Evolutionary conservation across 2,329 filamentous ascomycete genomes (phyloP).

Genomic region (Knufia fluminis): DNA sequence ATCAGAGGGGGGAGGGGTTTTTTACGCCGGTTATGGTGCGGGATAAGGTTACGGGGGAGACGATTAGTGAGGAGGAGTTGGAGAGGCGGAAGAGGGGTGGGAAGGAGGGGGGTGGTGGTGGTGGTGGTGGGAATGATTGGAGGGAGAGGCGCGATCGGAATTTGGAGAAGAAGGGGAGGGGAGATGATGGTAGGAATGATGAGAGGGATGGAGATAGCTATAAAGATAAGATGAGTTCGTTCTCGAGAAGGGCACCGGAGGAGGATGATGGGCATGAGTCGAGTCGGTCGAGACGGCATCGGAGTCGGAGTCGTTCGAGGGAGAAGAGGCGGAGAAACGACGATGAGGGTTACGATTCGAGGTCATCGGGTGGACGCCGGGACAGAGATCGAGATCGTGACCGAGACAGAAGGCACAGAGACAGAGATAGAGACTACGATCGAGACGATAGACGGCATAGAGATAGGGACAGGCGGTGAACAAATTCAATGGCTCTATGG

Average conservation of each 20-base stretch:
- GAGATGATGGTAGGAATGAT: no score
- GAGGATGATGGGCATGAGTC: constrained; percentile 17
- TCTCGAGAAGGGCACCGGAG: constrained; percentile 31
- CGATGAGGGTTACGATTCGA: constrained; percentile 30
- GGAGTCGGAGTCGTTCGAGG: constrained; percentile 27
- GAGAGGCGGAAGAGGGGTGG: constrained; percentile 42
- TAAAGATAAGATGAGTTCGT: constrained; percentile 31
- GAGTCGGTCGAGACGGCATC: constrained; percentile 20
- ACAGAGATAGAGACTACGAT: constrained; percentile 20
- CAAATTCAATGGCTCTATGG: neutral
- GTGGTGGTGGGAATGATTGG: no score
- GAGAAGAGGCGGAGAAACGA: constrained; percentile 29
- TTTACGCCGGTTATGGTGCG: constrained; percentile 55
- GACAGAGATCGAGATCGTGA: constrained; percentile 25
- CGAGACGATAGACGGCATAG: constrained; percentile 18
- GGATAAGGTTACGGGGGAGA: constrained; percentile 54
- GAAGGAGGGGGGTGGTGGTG: constrained; percentile 35
- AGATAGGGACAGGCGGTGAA: constrained; percentile 19
- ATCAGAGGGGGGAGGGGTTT: constrained; percentile 40
- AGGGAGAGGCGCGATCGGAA: constrained; percentile 38
- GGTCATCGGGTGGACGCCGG: constrained; percentile 16
- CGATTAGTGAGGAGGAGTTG: constrained; percentile 54
- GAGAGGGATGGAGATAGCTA: constrained; percentile 26
- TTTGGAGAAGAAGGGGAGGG: constrained; percentile 31
- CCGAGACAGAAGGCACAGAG: constrained; percentile 25